phyloP scores from a whole-genome alignment of 192 early-diverging fungal genomes.

The Backusella westeae region DNA sequence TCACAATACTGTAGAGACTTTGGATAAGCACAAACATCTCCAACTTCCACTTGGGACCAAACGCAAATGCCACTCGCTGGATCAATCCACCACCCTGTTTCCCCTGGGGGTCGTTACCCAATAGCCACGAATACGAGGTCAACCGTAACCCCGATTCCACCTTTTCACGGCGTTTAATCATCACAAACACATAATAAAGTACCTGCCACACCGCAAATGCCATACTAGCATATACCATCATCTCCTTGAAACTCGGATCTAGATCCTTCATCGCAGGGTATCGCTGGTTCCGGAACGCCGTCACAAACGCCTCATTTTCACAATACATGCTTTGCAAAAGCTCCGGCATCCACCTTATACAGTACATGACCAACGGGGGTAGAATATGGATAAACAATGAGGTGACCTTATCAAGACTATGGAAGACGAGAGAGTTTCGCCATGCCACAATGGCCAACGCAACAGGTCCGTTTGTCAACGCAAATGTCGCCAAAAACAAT shows the following conservation, averaged over 20 bases:
- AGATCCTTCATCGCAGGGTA: slow-evolving; percentile 38
- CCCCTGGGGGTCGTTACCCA: slow-evolving; percentile 41
- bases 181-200: slow-evolving; percentile 28
- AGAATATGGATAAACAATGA: slow-evolving; percentile 63
- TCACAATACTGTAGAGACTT: slow-evolving; percentile 48
- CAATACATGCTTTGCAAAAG: background rate
- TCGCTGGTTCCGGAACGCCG: slow-evolving; percentile 25
- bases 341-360: slow-evolving; percentile 54
- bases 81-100: slow-evolving; percentile 29
- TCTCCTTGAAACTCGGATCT: slow-evolving; percentile 1
- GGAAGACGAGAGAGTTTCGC: slow-evolving; percentile 55
- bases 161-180: slow-evolving; percentile 23
- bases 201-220: slow-evolving; percentile 27
- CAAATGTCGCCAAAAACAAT: slow-evolving; percentile 40
- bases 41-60: slow-evolving; percentile 50
- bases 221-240: slow-evolving; percentile 1
- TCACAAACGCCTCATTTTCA: background rate
- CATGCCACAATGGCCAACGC: slow-evolving; percentile 62
- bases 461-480: slow-evolving; percentile 59
- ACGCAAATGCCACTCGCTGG: slow-evolving; percentile 38
- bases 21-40: slow-evolving; percentile 60
- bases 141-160: slow-evolving; percentile 37
- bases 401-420: slow-evolving; percentile 64
- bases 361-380: slow-evolving; percentile 54
- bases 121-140: slow-evolving; percentile 60